Conservation (phyloP, 805 yeast genomes). For the Monosporozyma servazzii region DNA sequence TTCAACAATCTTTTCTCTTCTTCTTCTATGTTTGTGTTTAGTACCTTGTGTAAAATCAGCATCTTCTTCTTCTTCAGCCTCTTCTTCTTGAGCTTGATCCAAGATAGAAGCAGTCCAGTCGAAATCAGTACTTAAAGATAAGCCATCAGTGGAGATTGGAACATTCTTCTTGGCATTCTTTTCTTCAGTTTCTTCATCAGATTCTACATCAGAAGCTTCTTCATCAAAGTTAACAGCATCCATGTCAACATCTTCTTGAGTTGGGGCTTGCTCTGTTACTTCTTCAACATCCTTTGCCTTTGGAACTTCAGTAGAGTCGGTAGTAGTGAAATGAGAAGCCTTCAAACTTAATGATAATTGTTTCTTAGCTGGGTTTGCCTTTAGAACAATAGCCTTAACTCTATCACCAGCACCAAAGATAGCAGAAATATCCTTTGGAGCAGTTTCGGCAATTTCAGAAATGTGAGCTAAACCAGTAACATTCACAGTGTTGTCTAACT, state of each 20-base stretch:
- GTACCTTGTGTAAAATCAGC: slow-evolving; percentile 40
- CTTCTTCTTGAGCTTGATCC: slow-evolving; percentile 63
- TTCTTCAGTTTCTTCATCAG: slow-evolving; percentile 28
- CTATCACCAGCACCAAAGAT: slow-evolving; percentile 84
- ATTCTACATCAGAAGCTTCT: slow-evolving; percentile 15
- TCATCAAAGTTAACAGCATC: slow-evolving; percentile 21
- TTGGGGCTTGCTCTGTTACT: slow-evolving; percentile 25
- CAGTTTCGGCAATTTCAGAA: slow-evolving; percentile 70
- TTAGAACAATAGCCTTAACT: slow-evolving; percentile 75
- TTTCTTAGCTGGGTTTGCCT: slow-evolving; percentile 52
- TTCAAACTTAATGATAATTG: slow-evolving; percentile 87
- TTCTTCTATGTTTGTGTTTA: slow-evolving; percentile 40
- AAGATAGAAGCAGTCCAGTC: slow-evolving; percentile 92
- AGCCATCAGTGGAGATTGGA: slow-evolving; percentile 39
- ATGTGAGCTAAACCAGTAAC: slow-evolving; percentile 84
- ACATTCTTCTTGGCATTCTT: slow-evolving; percentile 12
- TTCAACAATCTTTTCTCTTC: slow-evolving; percentile 38
- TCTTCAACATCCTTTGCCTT: slow-evolving; percentile 22
- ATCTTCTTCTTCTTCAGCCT: slow-evolving; percentile 48
- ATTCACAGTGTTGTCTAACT: slow-evolving; percentile 61
- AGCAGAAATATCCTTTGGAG: slow-evolving; percentile 44
- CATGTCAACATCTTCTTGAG: slow-evolving; percentile 24
- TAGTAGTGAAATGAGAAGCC: slow-evolving; percentile 68
- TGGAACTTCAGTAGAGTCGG: slow-evolving; percentile 23
- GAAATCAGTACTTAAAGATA: slow-evolving; percentile 71